Evolutionary conservation across 495 filamentous ascomycete genomes (phyloP).

Genomic region (Aspergillus funiculosus): DNA sequence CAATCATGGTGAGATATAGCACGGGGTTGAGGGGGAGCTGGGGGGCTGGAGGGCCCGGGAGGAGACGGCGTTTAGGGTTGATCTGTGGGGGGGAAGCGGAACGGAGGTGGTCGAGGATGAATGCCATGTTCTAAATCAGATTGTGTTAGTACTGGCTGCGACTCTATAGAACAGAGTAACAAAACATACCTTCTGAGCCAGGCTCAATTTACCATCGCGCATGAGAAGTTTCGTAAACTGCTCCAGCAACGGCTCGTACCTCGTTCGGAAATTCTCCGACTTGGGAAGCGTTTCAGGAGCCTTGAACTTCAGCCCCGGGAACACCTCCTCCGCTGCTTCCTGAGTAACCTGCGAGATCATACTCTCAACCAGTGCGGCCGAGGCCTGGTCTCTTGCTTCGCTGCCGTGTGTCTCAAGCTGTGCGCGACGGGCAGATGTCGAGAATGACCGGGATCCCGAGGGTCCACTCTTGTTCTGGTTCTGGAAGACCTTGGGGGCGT

Average conservation of each 20-base stretch:
- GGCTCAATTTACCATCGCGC: conserved; percentile 76
- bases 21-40: conserved; percentile 75
- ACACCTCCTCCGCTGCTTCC: conserved; percentile 25
- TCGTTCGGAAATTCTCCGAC: conserved; percentile 58
- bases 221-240: conserved; percentile 90
- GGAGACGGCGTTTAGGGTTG: conserved; percentile 60
- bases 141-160: not conserved
- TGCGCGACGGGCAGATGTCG: conserved; percentile 45
- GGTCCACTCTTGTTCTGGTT: conserved; percentile 36
- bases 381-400: conserved; percentile 30
- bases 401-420: conserved; percentile 25
- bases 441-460: conserved; percentile 52
- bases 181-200: conserved; percentile 68
- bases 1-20: conserved; percentile 74
- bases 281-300: conserved; percentile 61
- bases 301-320: conserved; percentile 64
- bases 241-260: conserved; percentile 74
- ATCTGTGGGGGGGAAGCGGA: conserved; percentile 69
- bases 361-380: conserved; percentile 32
- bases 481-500: conserved; percentile 64
- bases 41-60: conserved; percentile 63
- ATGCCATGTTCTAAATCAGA: conserved; percentile 65
- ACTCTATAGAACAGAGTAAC: not conserved
- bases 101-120: conserved; percentile 81
- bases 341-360: conserved; percentile 37